Evolutionary conservation across 768 basidiomycete species (phyloP).

Genomic region (Suillus variegatus): DNA sequence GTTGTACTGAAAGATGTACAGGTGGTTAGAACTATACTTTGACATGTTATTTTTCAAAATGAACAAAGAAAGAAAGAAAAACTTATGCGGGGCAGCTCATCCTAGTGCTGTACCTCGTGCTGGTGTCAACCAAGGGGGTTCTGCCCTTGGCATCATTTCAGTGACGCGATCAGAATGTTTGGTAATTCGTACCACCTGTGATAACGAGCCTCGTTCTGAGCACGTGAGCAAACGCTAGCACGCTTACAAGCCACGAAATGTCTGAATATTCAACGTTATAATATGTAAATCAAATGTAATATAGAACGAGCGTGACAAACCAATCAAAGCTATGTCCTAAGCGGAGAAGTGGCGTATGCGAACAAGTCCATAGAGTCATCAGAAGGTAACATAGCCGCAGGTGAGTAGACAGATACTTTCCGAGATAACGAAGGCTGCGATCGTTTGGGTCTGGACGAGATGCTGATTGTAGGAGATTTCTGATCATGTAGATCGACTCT

Average conservation of each 20-base stretch:
- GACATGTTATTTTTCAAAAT: too few relatives aligned
- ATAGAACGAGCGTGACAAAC: constrained; percentile 16
- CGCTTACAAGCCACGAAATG: background rate
- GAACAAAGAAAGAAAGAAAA: too few relatives aligned
- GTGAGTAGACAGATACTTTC: constrained; percentile 7
- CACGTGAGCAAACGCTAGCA: too few relatives aligned
- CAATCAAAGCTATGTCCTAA: constrained; percentile 20
- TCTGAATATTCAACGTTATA: constrained; percentile 7
- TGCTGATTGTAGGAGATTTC: background rate
- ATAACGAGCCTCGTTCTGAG: too few relatives aligned
- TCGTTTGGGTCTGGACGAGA: constrained; percentile 15
- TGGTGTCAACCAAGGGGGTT: too few relatives aligned
- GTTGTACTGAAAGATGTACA: too few relatives aligned
- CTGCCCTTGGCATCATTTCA: too few relatives aligned
- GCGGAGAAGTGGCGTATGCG: constrained; percentile 36
- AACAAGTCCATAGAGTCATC: constrained; percentile 56
- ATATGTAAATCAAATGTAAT: constrained; percentile 9
- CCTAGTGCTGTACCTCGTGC: too few relatives aligned
- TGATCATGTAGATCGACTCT: constrained; percentile 34
- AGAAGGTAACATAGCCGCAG: constrained; percentile 31
- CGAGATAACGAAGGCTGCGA: constrained; percentile 13
- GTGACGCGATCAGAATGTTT: too few relatives aligned
- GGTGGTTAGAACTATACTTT: too few relatives aligned
- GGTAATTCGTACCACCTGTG: too few relatives aligned
- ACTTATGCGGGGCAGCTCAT: too few relatives aligned